These are phyloP conservation scores for Pseudotulostoma volvatum DNA, from an alignment of 495 filamentous ascomycete species.

Conservation along the genomic window DNA sequence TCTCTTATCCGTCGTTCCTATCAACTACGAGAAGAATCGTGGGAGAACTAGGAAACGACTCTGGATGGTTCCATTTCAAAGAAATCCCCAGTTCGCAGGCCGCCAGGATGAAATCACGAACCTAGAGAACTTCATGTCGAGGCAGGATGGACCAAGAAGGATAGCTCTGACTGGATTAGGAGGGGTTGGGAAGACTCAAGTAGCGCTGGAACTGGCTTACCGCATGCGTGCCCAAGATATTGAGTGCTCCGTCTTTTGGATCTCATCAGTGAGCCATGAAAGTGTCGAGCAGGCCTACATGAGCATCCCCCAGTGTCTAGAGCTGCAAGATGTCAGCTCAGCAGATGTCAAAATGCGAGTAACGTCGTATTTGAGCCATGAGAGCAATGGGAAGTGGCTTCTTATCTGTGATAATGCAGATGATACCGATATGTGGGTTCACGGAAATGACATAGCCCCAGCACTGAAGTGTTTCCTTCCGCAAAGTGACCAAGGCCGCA, in stretches of 20 bases:
- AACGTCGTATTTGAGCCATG: conserved; percentile 9
- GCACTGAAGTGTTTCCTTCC: conserved; percentile 4
- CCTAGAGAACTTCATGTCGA: conserved; percentile 8
- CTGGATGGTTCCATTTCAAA: conserved; percentile 10
- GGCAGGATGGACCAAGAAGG: conserved; percentile 5
- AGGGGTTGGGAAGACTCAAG: conserved; percentile 34
- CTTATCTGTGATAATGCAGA: conserved; percentile 15
- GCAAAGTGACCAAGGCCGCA: conserved; percentile 1
- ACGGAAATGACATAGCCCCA: neutral
- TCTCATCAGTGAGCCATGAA: conserved; percentile 22
- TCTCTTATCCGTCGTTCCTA: conserved; percentile 8
- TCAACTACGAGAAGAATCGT: neutral
- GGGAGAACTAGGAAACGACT: neutral
- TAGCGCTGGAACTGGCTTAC: conserved; percentile 15
- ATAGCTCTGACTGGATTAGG: conserved; percentile 27
- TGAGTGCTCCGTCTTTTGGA: conserved; percentile 34
- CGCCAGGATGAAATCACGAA: conserved; percentile 8
- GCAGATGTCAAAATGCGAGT: conserved; percentile 11
- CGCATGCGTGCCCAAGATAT: conserved; percentile 1
- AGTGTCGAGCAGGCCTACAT: conserved; percentile 31
- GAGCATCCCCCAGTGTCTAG: conserved; percentile 18
- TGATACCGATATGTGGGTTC: conserved; percentile 5
- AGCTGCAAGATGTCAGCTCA: conserved; percentile 3
- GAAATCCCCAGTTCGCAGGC: conserved; percentile 12
- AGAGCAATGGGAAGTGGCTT: conserved; percentile 7